Conservation (phyloP, 2,329 filamentous ascomycete species). For the Trichoderma sp. region DNA sequence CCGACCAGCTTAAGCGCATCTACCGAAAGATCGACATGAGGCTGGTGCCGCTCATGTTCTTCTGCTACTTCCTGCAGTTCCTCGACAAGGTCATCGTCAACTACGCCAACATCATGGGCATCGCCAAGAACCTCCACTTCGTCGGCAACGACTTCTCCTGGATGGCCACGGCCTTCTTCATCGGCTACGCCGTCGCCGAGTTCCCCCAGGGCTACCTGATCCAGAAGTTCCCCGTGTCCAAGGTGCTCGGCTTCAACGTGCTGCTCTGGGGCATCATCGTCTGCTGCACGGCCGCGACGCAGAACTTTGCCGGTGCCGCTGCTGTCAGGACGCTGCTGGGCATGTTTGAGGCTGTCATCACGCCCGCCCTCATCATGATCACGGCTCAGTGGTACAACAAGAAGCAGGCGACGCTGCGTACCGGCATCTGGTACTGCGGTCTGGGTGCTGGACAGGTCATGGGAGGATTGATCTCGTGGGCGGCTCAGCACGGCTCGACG, state of each 20-base stretch:
- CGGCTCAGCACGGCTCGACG: slow-evolving; percentile 47
- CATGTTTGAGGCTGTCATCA: slow-evolving; percentile 47
- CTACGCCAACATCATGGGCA: slow-evolving; percentile 32
- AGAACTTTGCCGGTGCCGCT: slow-evolving; percentile 41
- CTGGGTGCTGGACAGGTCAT: slow-evolving; percentile 35
- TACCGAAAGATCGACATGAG: slow-evolving; percentile 28
- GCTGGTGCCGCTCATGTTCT: slow-evolving; percentile 29
- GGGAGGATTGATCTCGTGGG: slow-evolving; percentile 48
- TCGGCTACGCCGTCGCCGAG: slow-evolving; percentile 31
- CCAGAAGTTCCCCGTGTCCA: slow-evolving; percentile 34
- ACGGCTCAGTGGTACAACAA: slow-evolving; percentile 41
- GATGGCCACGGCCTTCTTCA: slow-evolving; percentile 33
- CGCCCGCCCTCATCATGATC: slow-evolving; percentile 50
- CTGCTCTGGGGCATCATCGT: slow-evolving; percentile 38
- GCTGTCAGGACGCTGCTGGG: slow-evolving; percentile 45
- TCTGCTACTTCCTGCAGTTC: slow-evolving; percentile 29
- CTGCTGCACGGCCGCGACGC: slow-evolving; percentile 42
- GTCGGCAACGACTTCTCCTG: slow-evolving; percentile 32
- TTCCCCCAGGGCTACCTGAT: slow-evolving; percentile 32
- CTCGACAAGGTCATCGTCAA: slow-evolving; percentile 31
- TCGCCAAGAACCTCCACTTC: slow-evolving; percentile 31
- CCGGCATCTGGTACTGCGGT: slow-evolving; percentile 36
- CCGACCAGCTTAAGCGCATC: slow-evolving; percentile 17
- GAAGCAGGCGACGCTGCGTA: slow-evolving; percentile 44
- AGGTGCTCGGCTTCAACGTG: slow-evolving; percentile 34